Evolutionary conservation across 768 basidiomycete genomes (phyloP).

Genomic region (Rhizopogon vinicolor): DNA sequence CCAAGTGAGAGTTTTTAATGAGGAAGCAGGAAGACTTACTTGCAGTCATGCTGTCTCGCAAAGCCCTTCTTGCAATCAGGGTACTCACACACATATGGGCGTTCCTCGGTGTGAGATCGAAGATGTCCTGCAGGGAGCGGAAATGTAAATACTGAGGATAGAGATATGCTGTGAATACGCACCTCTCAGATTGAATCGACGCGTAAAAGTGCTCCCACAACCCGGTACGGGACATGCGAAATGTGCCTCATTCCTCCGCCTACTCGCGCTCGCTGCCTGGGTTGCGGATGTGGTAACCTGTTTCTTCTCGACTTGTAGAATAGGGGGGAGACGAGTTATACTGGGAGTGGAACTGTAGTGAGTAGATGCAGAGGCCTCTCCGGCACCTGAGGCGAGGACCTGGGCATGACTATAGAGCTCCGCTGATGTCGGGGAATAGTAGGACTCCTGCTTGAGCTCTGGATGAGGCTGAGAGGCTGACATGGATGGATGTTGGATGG

Average conservation of each 20-base stretch:
- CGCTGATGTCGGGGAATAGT: slow-evolving; percentile 48
- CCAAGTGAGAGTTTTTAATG: not conserved
- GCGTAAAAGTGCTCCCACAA: slow-evolving; percentile 96
- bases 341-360: slow-evolving; percentile 27
- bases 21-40: slow-evolving; percentile 47
- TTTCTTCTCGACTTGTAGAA: slow-evolving; percentile 88
- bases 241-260: slow-evolving; percentile 86
- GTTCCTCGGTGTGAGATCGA: slow-evolving; percentile 92
- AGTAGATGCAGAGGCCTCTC: slow-evolving; percentile 15
- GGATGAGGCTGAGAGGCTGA: slow-evolving; percentile 14
- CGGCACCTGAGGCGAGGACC: slow-evolving; percentile 27
- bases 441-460: slow-evolving; percentile 39
- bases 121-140: slow-evolving; percentile 62
- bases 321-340: slow-evolving; percentile 67
- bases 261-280: slow-evolving; percentile 84
- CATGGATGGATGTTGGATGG: slow-evolving; percentile 13
- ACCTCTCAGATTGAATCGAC: slow-evolving; percentile 87
- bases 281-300: slow-evolving; percentile 95
- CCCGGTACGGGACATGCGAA: slow-evolving; percentile 94
- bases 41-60: slow-evolving; percentile 96
- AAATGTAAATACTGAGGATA: slow-evolving; percentile 3
- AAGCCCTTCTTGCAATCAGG: slow-evolving; percentile 94
- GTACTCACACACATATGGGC: slow-evolving; percentile 91
- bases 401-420: slow-evolving; percentile 50
- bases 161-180: slow-evolving; percentile 10